These are phyloP conservation scores for Calonectria honghensis DNA, from an alignment of 2,329 filamentous ascomycete species.

Conservation along the genomic window DNA sequence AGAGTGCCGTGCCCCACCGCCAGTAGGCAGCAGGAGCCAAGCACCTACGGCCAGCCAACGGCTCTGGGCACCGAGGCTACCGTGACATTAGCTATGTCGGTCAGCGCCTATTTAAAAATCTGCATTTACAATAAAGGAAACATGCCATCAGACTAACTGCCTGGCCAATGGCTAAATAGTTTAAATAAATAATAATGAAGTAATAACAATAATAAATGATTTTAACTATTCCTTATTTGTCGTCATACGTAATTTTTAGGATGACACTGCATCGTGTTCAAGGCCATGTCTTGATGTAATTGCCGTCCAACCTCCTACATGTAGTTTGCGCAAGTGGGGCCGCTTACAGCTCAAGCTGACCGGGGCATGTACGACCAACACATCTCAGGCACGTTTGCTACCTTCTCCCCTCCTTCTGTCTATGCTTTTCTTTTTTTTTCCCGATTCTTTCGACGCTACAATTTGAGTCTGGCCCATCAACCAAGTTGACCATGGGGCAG, in stretches of 20 bases:
- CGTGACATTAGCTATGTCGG: too few relatives aligned
- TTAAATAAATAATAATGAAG: neutral
- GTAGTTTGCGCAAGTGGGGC: neutral
- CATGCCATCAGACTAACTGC: neutral
- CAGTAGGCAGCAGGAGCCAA: neutral
- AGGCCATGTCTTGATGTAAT: too few relatives aligned
- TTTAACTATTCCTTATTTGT: neutral
- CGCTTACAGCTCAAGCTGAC: neutral
- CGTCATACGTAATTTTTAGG: neutral
- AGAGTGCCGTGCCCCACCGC: too few relatives aligned
- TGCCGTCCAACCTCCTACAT: neutral
- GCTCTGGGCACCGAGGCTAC: neutral
- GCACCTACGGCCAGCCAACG: neutral
- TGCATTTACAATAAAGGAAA: neutral
- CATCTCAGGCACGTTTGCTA: neutral
- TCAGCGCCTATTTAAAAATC: neutral
- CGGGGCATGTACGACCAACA: neutral
- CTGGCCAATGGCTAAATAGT: neutral
- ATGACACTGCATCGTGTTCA: neutral
- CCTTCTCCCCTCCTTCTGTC: neutral
- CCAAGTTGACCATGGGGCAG: conserved; percentile 40
- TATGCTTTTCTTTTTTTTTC: neutral
- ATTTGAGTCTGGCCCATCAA: neutral
- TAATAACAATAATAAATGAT: neutral
- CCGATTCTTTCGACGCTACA: neutral